phyloP scores from a whole-genome alignment of 257 asterid genomes.

The Asclepias syriaca region DNA sequence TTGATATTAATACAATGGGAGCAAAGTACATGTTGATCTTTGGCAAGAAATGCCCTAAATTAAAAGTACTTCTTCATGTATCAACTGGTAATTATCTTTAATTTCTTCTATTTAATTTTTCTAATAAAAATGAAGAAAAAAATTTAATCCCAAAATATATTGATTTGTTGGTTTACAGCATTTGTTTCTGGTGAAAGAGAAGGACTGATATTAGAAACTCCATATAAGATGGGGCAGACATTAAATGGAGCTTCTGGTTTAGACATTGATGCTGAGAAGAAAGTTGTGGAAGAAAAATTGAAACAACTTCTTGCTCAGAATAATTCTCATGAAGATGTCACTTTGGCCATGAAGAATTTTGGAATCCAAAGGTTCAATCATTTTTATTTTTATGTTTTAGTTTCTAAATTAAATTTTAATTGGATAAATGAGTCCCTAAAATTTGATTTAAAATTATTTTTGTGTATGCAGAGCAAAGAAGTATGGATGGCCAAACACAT shows the following conservation, averaged over 20 bases:
- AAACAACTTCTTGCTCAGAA: conserved; percentile 21
- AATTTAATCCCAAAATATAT: no score
- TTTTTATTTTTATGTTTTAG: neutral
- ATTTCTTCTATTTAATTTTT: no score
- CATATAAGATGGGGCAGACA: conserved; percentile 27
- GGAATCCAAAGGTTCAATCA: conserved; percentile 34
- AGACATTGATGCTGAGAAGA: conserved; percentile 35
- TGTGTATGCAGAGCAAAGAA: conserved; percentile 43
- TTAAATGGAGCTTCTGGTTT: conserved; percentile 30
- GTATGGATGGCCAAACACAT: conserved; percentile 86
- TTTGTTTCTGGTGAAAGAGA: conserved; percentile 36
- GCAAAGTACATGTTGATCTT: conserved; percentile 52
- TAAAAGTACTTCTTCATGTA: conserved; percentile 63
- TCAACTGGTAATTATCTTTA: conserved; percentile 56
- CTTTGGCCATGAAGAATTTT: conserved; percentile 33
- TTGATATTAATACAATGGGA: conserved; percentile 62
- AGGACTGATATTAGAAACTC: conserved; percentile 33
- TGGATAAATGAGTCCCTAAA: no score
- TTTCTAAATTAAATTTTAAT: no score
- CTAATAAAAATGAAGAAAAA: no score
- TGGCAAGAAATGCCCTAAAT: conserved; percentile 40
- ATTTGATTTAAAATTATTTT: no score
- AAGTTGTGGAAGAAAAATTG: conserved; percentile 25
- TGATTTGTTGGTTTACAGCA: conserved; percentile 20
- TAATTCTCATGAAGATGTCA: conserved; percentile 18